phyloP scores from a whole-genome alignment of 2,329 filamentous ascomycete species.

The Passalora sequoiae region DNA sequence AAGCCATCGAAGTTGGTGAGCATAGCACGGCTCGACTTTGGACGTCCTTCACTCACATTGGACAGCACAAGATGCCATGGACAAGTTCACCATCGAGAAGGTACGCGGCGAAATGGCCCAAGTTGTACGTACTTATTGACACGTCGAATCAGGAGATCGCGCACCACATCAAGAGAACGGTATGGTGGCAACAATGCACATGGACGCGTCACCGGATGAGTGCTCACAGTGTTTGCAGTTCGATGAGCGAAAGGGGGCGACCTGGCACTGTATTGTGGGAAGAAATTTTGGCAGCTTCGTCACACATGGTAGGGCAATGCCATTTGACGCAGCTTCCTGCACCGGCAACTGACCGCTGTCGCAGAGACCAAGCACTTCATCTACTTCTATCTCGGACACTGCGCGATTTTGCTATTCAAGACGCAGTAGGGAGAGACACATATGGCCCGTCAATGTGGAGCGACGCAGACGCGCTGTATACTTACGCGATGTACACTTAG shows the following conservation, averaged over 20 bases:
- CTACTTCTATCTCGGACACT: conserved; percentile 99
- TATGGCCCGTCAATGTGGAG: too few species aligned
- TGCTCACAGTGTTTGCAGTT: conserved; percentile 57
- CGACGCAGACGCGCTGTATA: too few species aligned
- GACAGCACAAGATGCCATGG: conserved; percentile 65
- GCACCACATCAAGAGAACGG: conserved; percentile 90
- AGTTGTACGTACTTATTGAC: conserved; percentile 5
- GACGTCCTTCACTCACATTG: conserved; percentile 13
- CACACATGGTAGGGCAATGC: conserved; percentile 69
- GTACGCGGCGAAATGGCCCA: conserved; percentile 37
- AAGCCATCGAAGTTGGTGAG: conserved; percentile 93
- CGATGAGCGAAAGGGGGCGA: conserved; percentile 92
- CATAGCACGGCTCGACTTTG: conserved; percentile 3
- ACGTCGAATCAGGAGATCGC: conserved; percentile 68
- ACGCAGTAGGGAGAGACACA: conserved; percentile 85
- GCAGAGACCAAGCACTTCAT: conserved; percentile 99
- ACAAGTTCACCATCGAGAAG: conserved; percentile 68
- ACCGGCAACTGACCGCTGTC: conserved; percentile 18
- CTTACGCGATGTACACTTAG: neutral
- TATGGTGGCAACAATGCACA: conserved; percentile 36
- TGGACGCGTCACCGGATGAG: neutral
- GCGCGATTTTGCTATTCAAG: conserved; percentile 97
- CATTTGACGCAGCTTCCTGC: neutral
- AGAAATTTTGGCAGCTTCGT: conserved; percentile 99
- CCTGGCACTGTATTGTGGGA: conserved; percentile 98